Conservation (phyloP, 208 protist genomes). For the Angomonas desouzai region DNA sequence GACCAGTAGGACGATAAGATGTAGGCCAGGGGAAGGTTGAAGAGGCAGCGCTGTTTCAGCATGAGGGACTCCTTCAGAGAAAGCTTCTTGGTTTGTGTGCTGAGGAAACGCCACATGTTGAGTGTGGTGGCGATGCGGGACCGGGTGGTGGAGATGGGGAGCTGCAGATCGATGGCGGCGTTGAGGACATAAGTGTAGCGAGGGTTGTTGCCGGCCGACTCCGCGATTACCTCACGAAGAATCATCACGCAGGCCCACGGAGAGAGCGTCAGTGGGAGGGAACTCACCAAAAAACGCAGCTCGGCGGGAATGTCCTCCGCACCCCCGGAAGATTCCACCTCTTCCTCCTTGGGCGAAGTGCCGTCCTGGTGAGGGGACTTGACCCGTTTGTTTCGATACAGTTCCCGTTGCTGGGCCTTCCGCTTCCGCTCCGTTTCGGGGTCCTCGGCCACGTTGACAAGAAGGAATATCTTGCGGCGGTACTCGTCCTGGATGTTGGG, state of each 20-base stretch:
- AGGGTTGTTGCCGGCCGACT: slow-evolving; percentile 80
- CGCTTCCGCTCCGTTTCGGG: slow-evolving; percentile 33
- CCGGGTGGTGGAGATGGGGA: slow-evolving; percentile 83
- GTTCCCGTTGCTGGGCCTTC: slow-evolving; percentile 10
- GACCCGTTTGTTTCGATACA: background rate
- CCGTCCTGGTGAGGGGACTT: background rate
- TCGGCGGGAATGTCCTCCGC: slow-evolving; percentile 76
- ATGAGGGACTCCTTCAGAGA: slow-evolving; percentile 58
- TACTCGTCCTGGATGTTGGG: slow-evolving; percentile 91
- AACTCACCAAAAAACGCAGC: slow-evolving; percentile 81
- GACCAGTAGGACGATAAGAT: slow-evolving; percentile 89
- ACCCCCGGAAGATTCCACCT: slow-evolving; percentile 22
- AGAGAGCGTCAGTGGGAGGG: slow-evolving; percentile 74
- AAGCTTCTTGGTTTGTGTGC: slow-evolving; percentile 81
- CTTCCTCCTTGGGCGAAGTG: slow-evolving; percentile 9
- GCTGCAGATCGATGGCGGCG: slow-evolving; percentile 84
- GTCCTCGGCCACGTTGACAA: slow-evolving; percentile 81
- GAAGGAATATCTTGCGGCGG: slow-evolving; percentile 85
- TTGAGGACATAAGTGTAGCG: slow-evolving; percentile 89
- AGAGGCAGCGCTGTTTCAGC: slow-evolving; percentile 77
- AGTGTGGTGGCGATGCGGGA: slow-evolving; percentile 84
- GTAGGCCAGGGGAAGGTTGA: slow-evolving; percentile 81
- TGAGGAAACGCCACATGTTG: slow-evolving; percentile 88
- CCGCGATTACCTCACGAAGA: slow-evolving; percentile 79
- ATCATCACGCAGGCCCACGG: slow-evolving; percentile 87